phyloP scores from a whole-genome alignment of 2,329 filamentous ascomycete species.

The Helicocarpus griseus region DNA sequence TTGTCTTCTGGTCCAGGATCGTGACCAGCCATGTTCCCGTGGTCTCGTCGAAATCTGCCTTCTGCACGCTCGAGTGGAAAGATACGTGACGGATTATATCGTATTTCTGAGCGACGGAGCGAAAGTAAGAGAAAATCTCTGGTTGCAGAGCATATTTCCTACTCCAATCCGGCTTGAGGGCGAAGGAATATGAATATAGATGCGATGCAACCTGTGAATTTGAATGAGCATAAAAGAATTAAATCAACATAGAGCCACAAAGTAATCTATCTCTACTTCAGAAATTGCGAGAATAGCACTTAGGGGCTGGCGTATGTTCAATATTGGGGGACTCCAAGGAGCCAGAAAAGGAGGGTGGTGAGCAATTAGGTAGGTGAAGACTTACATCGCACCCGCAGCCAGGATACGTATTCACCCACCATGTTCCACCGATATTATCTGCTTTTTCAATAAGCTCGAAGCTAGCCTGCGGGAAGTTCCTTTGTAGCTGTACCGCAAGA shows the following conservation, averaged over 20 bases:
- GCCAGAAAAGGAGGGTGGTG: not conserved
- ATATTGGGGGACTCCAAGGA: not conserved
- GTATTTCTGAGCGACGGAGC: conserved; percentile 14
- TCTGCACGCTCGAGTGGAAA: conserved; percentile 16
- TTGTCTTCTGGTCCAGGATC: conserved; percentile 17
- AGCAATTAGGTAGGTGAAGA: not conserved
- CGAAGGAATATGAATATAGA: conserved; percentile 37
- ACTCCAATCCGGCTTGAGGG: conserved; percentile 32
- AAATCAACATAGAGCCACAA: too few species aligned
- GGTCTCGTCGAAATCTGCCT: conserved; percentile 12
- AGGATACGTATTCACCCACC: conserved; percentile 27
- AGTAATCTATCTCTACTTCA: too few species aligned
- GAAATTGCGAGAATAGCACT: too few species aligned
- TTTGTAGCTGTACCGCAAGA: conserved; percentile 37
- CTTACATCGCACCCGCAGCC: conserved; percentile 30
- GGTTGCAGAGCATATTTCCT: conserved; percentile 24
- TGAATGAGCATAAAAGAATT: too few species aligned
- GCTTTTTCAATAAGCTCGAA: conserved; percentile 39
- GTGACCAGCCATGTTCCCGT: conserved; percentile 20
- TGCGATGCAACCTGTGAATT: conserved; percentile 24
- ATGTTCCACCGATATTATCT: conserved; percentile 28
- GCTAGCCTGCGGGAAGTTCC: conserved; percentile 27
- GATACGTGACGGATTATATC: conserved; percentile 16
- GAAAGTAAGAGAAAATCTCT: conserved; percentile 27
- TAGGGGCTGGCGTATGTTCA: too few species aligned